Percentiles rank a stretch among this genome's conserved stretches.
These are phyloP conservation scores for Simplicillium aogashimaense DNA, from an alignment of 2,329 filamentous ascomycete species.

Conservation along the genomic window DNA sequence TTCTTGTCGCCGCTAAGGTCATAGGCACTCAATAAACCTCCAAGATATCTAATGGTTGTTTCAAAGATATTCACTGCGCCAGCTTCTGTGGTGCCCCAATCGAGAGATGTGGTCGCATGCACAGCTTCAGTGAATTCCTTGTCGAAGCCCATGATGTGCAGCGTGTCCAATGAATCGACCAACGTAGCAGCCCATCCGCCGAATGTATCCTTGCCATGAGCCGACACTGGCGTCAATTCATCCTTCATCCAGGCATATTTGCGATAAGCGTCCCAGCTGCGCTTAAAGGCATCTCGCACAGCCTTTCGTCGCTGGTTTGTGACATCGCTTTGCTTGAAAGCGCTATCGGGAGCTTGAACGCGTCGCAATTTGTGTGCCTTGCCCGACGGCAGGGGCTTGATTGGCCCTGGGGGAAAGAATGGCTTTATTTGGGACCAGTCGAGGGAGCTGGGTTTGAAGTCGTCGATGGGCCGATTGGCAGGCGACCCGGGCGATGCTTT, in stretches of 20 bases:
- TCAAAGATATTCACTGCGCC: slow-evolving; percentile 53
- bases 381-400: slow-evolving; percentile 26
- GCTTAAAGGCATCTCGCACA: slow-evolving; percentile 40
- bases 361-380: slow-evolving; percentile 13
- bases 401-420: slow-evolving; percentile 18
- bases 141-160: slow-evolving; percentile 60
- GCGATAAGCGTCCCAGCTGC: slow-evolving; percentile 51
- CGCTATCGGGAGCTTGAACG: slow-evolving; percentile 29
- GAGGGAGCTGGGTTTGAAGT: slow-evolving; percentile 6
- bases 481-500: too few species aligned
- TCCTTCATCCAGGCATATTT: slow-evolving; percentile 52
- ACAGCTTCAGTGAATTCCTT: slow-evolving; percentile 55
- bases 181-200: slow-evolving; percentile 57
- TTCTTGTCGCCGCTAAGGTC: slow-evolving; percentile 48
- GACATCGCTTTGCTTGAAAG: slow-evolving; percentile 15
- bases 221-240: slow-evolving; percentile 48
- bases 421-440: slow-evolving; percentile 19
- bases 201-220: slow-evolving; percentile 41
- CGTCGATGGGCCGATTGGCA: too few species aligned
- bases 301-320: slow-evolving; percentile 25
- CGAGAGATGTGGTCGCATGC: slow-evolving; percentile 42
- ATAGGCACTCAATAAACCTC: slow-evolving; percentile 55
- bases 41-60: slow-evolving; percentile 58
- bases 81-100: slow-evolving; percentile 42
- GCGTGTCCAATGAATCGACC: slow-evolving; percentile 53